These are phyloP conservation scores for Pyricularia grisea DNA, from an alignment of 2,329 filamentous ascomycete genomes.

Conservation along the genomic window DNA sequence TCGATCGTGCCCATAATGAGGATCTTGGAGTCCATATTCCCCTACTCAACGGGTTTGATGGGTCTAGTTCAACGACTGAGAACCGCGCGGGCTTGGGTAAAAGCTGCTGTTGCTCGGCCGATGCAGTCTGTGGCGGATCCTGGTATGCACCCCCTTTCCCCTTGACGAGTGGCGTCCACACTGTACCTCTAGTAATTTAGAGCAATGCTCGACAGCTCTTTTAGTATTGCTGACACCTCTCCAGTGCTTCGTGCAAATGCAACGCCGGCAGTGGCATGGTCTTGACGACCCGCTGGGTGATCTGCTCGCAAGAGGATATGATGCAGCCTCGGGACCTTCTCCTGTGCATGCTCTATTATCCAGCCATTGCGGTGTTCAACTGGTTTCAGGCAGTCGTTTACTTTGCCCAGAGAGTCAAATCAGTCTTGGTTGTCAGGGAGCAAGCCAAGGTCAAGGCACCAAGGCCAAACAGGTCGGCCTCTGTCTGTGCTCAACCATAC, in stretches of 20 bases:
- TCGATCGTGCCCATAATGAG: background rate
- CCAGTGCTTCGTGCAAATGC: background rate
- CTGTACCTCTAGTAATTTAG: background rate
- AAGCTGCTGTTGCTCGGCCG: background rate
- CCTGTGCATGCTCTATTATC: background rate
- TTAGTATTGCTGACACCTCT: background rate
- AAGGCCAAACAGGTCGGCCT: background rate
- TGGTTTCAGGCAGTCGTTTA: background rate
- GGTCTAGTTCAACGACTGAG: background rate
- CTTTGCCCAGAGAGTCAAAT: background rate
- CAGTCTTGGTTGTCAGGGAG: background rate
- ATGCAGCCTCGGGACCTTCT: background rate
- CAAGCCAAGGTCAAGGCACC: background rate
- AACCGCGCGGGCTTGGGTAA: background rate
- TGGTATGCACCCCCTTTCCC: background rate
- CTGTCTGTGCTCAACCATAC: background rate
- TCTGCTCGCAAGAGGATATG: background rate
- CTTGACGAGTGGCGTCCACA: background rate
- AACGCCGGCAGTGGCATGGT: too few species aligned
- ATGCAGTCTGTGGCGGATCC: background rate
- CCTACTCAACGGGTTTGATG: background rate
- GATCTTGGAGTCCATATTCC: background rate
- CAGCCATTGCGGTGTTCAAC: background rate
- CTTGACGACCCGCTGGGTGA: background rate
- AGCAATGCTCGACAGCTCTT: background rate